phyloP scores from a whole-genome alignment of 2,329 filamentous ascomycete species.

The Cladophialophora psammophila region DNA sequence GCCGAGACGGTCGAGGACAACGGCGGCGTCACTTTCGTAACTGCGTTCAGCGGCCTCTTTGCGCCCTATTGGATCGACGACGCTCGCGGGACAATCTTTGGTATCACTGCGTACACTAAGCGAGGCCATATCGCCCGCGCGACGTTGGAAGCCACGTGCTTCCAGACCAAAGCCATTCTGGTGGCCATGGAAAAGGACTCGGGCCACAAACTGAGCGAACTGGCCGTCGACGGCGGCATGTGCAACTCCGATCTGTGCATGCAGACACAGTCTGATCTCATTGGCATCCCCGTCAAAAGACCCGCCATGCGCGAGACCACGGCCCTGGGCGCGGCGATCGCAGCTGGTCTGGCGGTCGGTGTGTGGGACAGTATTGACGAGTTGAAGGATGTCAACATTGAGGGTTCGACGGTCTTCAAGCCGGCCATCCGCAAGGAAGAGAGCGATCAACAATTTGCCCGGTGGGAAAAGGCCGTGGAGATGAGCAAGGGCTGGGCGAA shows the following conservation, averaged over 20 bases:
- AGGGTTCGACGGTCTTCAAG: slow-evolving; percentile 72
- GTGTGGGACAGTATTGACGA: slow-evolving; percentile 80
- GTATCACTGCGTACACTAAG: slow-evolving; percentile 84
- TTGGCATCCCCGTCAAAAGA: slow-evolving; percentile 81
- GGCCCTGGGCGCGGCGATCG: slow-evolving; percentile 85
- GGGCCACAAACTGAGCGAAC: slow-evolving; percentile 73
- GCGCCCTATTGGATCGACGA: slow-evolving; percentile 96
- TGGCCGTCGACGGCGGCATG: slow-evolving; percentile 89
- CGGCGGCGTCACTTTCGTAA: slow-evolving; percentile 85
- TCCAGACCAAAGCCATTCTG: slow-evolving; percentile 89
- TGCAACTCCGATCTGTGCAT: slow-evolving; percentile 88
- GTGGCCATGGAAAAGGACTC: slow-evolving; percentile 91
- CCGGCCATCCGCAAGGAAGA: slow-evolving; percentile 68
- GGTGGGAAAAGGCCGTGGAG: slow-evolving; percentile 78
- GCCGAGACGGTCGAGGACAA: slow-evolving; percentile 74
- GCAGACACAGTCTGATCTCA: slow-evolving; percentile 84
- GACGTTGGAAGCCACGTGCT: slow-evolving; percentile 89
- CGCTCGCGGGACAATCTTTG: slow-evolving; percentile 86
- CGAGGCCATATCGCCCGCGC: slow-evolving; percentile 87
- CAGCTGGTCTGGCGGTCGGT: slow-evolving; percentile 81
- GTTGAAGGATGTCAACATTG: slow-evolving; percentile 74
- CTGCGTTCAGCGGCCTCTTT: slow-evolving; percentile 88
- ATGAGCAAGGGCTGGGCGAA: slow-evolving; percentile 62
- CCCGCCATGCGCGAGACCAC: slow-evolving; percentile 92
- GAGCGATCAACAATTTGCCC: slow-evolving; percentile 69